Evolutionary conservation across 2,329 filamentous ascomycete species (phyloP), one percentile per base, ranked within the genome.

Genomic region (Byssoonygena ceratinophila): DNA sequence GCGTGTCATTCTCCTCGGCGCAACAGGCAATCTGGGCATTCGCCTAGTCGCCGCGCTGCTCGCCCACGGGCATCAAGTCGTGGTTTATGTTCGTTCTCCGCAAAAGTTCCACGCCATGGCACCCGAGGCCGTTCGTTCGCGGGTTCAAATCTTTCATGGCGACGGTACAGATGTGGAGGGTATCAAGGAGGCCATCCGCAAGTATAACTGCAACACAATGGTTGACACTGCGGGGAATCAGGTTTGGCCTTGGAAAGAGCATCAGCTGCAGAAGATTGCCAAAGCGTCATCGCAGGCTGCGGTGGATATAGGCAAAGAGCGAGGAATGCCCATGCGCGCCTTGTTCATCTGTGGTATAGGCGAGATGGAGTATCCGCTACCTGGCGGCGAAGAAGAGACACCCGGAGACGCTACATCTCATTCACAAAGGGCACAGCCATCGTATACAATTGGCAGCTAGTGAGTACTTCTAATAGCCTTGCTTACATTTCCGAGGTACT

Each of bases 191-290:
- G 67, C 67, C 4, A 64, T 74, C 27, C 51, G 68, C 16, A 63
- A 67, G 5, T 46, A 63, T 51, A 54, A 61, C 40, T 71, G 70
- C 55, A 66, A 72, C 54, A 69, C 63, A 9, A 62, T 74, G 18
- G 58, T 74, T 52, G 68, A 66, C 51, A 64, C 67, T 2, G 71
- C 71, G 4, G 70, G 70, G 66, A 64, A n/a, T 29, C 70, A 18
- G 52, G 64, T 36, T 66, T 69, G 2, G 71, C 70, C 68, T 56
- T 64, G 27, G 64, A 65, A 46, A 66, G 61, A 46, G 57, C 67
- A 4, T 53, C 71, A 40, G 64, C 68, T 5, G 61, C 58, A 20
- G 70, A 72, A 52, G 67, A 69, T 50, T 58, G 54, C 27, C 63
- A 52, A 8, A 22, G 50, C 70, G 5, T 66, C 70, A 2, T 46